Evolutionary conservation across 116 monocot species (phyloP).

Genomic region (Trichopus zeylanicus): DNA sequence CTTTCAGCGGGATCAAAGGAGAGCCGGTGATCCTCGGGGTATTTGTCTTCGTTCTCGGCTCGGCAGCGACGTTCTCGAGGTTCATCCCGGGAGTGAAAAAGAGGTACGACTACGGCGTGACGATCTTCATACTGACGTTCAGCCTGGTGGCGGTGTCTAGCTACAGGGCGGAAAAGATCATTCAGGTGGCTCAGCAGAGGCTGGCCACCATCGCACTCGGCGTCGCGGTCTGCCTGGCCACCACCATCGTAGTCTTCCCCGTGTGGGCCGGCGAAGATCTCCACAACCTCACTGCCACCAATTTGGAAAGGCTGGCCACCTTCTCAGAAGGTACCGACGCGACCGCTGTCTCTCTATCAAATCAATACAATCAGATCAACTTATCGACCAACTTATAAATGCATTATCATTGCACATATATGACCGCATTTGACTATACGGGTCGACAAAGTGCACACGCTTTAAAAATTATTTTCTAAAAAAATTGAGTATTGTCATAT

Average conservation of each 20-base stretch:
- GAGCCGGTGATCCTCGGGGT: conserved; percentile 31
- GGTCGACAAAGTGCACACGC: not conserved
- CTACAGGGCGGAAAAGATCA: conserved; percentile 37
- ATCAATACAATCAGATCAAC: not conserved
- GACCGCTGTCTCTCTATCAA: not conserved
- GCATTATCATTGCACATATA: not conserved
- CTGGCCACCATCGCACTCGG: conserved; percentile 44
- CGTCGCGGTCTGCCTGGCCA: conserved; percentile 27
- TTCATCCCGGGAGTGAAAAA: conserved; percentile 50
- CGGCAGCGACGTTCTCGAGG: conserved; percentile 42
- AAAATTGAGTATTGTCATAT: not conserved
- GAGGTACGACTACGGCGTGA: conserved; percentile 51
- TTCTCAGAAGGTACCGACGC: conserved; percentile 46
- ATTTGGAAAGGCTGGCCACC: conserved; percentile 43
- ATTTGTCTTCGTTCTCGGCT: conserved; percentile 29
- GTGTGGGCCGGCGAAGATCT: conserved; percentile 69
- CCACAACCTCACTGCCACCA: conserved; percentile 27
- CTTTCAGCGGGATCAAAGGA: conserved; percentile 15
- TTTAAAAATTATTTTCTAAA: not conserved
- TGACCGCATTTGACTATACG: too few species aligned
- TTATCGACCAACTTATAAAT: not conserved
- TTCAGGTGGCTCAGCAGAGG: conserved; percentile 35
- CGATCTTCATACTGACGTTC: conserved; percentile 62
- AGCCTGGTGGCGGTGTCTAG: conserved; percentile 56
- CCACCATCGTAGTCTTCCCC: conserved; percentile 32